These are phyloP conservation scores for Wickerhamiella shivajii DNA, from an alignment of 805 yeast species.

Conservation along the genomic window DNA sequence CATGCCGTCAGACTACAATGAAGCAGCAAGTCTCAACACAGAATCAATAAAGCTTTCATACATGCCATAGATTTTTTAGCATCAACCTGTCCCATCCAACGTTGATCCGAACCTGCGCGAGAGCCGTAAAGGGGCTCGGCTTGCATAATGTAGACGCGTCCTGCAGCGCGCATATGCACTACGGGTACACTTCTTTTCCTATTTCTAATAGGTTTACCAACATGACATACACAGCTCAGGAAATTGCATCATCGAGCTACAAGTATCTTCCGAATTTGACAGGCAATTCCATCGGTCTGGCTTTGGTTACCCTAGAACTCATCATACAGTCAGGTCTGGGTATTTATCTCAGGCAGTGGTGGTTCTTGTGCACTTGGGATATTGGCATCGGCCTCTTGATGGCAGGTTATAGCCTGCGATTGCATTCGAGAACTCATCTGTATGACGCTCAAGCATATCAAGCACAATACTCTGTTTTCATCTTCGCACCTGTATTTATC, in stretches of 20 bases:
- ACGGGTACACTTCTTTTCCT: constrained; percentile 57
- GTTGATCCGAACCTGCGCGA: constrained; percentile 45
- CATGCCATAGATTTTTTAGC: constrained; percentile 42
- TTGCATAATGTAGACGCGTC: constrained; percentile 35
- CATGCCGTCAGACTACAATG: background rate
- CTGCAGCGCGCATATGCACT: constrained; percentile 31
- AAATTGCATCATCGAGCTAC: constrained; percentile 15
- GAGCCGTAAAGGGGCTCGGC: constrained; percentile 60
- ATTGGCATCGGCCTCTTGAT: constrained; percentile 47
- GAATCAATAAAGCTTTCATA: constrained; percentile 29
- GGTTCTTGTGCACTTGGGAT: constrained; percentile 47
- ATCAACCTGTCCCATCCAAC: constrained; percentile 49
- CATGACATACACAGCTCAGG: background rate
- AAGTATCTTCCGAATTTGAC: constrained; percentile 34
- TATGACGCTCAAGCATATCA: constrained; percentile 31
- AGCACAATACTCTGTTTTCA: constrained; percentile 52
- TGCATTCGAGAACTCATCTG: constrained; percentile 29
- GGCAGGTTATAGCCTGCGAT: constrained; percentile 52
- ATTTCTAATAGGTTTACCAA: constrained; percentile 48
- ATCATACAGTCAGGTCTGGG: constrained; percentile 31
- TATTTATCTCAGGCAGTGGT: constrained; percentile 38
- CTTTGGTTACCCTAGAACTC: constrained; percentile 37
- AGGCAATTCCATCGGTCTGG: constrained; percentile 45
- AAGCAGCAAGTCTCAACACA: background rate
- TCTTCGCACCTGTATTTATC: constrained; percentile 68